These are phyloP conservation scores for Singerocomus rubriflavus DNA, from an alignment of 1,284 basidiomycete species.

Conservation along the genomic window DNA sequence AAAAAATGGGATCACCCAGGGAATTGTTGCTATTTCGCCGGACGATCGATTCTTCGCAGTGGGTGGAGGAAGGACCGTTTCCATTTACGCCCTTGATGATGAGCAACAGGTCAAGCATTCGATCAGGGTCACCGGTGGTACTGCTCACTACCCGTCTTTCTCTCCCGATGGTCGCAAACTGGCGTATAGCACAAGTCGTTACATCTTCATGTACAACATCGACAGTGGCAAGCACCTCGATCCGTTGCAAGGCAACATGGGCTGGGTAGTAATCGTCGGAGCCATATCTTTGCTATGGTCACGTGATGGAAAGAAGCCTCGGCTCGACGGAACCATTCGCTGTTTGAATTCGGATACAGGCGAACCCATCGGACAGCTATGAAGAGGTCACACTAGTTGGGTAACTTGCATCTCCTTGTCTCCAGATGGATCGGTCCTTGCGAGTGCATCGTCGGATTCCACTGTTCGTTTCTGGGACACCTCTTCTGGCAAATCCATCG, in stretches of 20 bases:
- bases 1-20: neutral
- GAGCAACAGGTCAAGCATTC: neutral
- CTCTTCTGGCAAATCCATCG: neutral
- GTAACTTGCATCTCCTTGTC: conserved; percentile 1
- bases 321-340: neutral
- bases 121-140: no score
- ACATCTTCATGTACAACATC: no score
- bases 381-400: neutral
- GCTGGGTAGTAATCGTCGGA: no score
- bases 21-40: neutral
- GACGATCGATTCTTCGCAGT: conserved; percentile 4
- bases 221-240: no score
- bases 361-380: conserved; percentile 1
- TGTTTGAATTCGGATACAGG: conserved; percentile 13
- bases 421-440: conserved; percentile 3
- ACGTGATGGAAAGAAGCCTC: neutral
- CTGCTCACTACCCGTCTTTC: no score
- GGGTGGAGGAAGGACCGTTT: neutral
- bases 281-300: conserved; percentile 3
- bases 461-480: conserved; percentile 15
- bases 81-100: no score
- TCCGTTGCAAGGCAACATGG: no score
- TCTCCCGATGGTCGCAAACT: no score
- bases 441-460: conserved; percentile 4
- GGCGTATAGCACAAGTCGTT: no score